A percentile compares a stretch with the other conserved stretches of the same genome.
Conservation (phyloP, 73 alveolate genomes). For the Uronychia setigera region DNA sequence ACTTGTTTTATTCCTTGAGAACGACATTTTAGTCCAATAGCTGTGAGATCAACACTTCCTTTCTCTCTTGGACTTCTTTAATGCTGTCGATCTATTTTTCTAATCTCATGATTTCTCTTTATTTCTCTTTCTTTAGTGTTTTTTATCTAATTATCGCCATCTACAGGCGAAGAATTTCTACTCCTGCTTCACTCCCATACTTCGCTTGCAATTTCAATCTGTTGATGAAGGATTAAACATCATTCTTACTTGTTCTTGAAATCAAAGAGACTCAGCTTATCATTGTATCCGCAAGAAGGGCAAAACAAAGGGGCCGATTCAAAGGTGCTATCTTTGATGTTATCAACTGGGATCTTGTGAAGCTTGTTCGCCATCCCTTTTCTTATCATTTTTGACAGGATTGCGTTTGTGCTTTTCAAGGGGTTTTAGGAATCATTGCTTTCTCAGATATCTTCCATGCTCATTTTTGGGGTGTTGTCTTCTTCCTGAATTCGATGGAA, state of each 20-base stretch:
- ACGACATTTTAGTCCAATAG: not conserved
- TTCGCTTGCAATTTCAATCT: not conserved
- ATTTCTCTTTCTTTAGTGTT: not conserved
- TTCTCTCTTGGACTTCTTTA: not conserved
- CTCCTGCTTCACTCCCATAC: not conserved
- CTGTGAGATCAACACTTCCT: not conserved
- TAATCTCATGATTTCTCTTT: not conserved
- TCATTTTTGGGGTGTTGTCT: too few relatives aligned
- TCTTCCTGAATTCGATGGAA: too few relatives aligned
- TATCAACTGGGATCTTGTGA: too few relatives aligned
- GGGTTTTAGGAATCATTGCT: too few relatives aligned
- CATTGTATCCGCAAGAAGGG: not conserved
- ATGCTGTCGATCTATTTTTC: not conserved
- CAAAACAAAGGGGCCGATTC: too few relatives aligned
- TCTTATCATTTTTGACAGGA: too few relatives aligned
- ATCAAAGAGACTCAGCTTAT: not conserved
- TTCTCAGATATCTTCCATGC: too few relatives aligned
- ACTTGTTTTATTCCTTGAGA: not conserved
- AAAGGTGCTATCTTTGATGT: too few relatives aligned
- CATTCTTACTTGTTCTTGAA: not conserved
- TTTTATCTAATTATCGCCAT: not conserved
- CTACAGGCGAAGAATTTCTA: not conserved
- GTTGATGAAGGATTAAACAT: too few relatives aligned
- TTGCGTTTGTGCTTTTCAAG: too few relatives aligned
- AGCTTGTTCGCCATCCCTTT: too few relatives aligned